Evolutionary conservation across 495 filamentous ascomycete species (phyloP), one percentile per base, ranked within the genome.

Genomic region (Filosporella fistucella): DNA sequence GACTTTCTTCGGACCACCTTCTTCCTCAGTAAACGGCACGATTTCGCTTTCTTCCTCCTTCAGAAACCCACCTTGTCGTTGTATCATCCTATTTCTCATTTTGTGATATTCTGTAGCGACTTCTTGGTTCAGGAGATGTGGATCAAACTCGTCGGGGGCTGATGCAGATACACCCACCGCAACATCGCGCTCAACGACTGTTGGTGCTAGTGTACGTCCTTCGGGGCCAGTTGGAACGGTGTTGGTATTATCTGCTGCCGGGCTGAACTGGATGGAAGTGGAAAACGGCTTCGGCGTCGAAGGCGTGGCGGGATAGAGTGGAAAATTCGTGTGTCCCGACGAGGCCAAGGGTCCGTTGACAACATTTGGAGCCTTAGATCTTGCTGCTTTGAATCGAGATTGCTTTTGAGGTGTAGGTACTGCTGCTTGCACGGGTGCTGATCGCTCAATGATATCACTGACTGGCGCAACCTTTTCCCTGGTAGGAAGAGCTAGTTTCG

Each of bases 61-160:
- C 3, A 66, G 64, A 58, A 91, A 91, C 1, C 88, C 89, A 28
- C 87, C 87, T 45, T 94, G 80, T 50, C 78, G 72, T 54, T 86
- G 75, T 48, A 95, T 86, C 69, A 91, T 81, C 45, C 74, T 72
- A 58, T 89, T 94, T 4, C 91, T 82, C 66, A 84, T 71, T 25
- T 76, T 77, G 63, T 91, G 80, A 60, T 91, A 95, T 59, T 95
- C 86, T 35, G 75, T 76, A 21, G 84, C 80, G 7, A 94, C 84
- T 60, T 95, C 82, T 48, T 87, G 80, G 33, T 85, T 76, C 32
- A 91, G 69, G 2, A 89, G 65, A 7, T 74, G 66, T 5, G 86
- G 81, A 48, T 96, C 86, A 29, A 93, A 65, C 34, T 89, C 85
- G 40, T 94, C 81, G 2, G 79, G 77, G 42, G 84, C 81, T 4